Base-by-base conservation (phyloP, 2,329 filamentous ascomycete species). In the Colletotrichum sp. region DNA sequence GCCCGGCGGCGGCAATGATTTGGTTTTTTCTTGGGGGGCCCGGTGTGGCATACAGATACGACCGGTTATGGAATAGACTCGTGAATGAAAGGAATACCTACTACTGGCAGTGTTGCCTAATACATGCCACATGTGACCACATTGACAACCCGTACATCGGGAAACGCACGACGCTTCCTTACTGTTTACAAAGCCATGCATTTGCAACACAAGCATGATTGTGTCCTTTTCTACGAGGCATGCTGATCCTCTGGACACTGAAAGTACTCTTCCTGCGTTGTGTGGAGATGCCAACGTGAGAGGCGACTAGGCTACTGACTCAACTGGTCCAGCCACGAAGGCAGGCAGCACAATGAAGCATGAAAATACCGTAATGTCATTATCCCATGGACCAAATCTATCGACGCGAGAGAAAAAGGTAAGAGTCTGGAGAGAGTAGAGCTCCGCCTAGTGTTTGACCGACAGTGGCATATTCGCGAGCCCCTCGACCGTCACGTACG, bases 341-440 rank as follows among this genome's bases (percentile, higher is more conserved):
- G 4, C 51, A 27, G 24, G 24, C 51, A 55, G 51, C 16, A 61
- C 13, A 6, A 29, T 66, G 34, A 47, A 66, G 66, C 59, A 58
- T 73, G 51, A 66, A 70, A 66, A 43, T 43, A 66, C 66, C 68
- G 69, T 73, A 27, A 73, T 63, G 43, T 71, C 71, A 66, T 73
- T 71, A 73, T 66, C 33, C 71, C 43, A 27, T 55, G 36, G 36
- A 63, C 38, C 24, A 36, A 66, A 12, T 71, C 68, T 36, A 73
- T 57, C 68, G 61, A 73, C 21, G 31, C 38, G 63, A 24, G 12
- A 69, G 12, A 38, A 69, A 18, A 62, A 55, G 29, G 34, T 38
- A 67, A 38, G 24, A 9, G 29, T 24, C n/a, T 18, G 3, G 31
- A 58, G 29, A 16, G 55, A 38, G 21, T 24, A 57, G 31, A 34